phyloP scores from a whole-genome alignment of 148 eudicot genomes.

The Diospyros kaki region DNA sequence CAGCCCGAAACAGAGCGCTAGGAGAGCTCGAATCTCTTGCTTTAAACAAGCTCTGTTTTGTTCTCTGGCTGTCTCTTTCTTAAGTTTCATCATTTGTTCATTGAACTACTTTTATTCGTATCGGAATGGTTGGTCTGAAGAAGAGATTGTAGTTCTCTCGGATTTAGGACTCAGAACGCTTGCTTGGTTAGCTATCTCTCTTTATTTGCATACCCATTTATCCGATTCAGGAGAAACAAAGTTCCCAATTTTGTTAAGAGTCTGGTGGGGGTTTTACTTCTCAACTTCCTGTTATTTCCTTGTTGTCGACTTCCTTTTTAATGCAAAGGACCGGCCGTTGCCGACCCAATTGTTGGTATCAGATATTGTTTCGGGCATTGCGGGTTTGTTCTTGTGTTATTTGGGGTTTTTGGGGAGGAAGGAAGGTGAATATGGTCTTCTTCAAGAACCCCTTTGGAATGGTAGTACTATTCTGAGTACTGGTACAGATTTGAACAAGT shows the following conservation, averaged over 20 bases:
- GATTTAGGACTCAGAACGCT: neutral
- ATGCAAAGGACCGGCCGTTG: slow-evolving; percentile 7
- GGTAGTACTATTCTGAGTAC: slow-evolving; percentile 14
- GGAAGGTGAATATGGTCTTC: slow-evolving; percentile 13
- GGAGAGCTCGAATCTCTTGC: slow-evolving; percentile 21
- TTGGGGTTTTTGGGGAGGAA: slow-evolving; percentile 30
- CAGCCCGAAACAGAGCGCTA: slow-evolving; percentile 15
- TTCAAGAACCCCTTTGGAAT: slow-evolving; percentile 46
- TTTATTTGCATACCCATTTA: neutral
- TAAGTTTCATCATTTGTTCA: neutral
- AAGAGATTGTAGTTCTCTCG: neutral
- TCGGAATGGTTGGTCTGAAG: neutral
- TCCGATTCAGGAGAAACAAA: neutral
- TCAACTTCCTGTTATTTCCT: slow-evolving; percentile 46
- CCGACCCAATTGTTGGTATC: slow-evolving; percentile 31
- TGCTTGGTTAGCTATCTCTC: neutral
- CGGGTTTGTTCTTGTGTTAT: slow-evolving; percentile 33
- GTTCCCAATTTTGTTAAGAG: slow-evolving; percentile 18
- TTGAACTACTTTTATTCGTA: neutral
- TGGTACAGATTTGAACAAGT: slow-evolving; percentile 5
- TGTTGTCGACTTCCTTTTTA: slow-evolving; percentile 22
- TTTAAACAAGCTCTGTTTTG: slow-evolving; percentile 6
- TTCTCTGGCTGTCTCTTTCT: neutral
- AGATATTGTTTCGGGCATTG: slow-evolving; percentile 30
- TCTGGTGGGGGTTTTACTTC: slow-evolving; percentile 65